These are phyloP conservation scores for Fusarium pseudocircinatum DNA, from an alignment of 2,329 filamentous ascomycete genomes.

Conservation along the genomic window DNA sequence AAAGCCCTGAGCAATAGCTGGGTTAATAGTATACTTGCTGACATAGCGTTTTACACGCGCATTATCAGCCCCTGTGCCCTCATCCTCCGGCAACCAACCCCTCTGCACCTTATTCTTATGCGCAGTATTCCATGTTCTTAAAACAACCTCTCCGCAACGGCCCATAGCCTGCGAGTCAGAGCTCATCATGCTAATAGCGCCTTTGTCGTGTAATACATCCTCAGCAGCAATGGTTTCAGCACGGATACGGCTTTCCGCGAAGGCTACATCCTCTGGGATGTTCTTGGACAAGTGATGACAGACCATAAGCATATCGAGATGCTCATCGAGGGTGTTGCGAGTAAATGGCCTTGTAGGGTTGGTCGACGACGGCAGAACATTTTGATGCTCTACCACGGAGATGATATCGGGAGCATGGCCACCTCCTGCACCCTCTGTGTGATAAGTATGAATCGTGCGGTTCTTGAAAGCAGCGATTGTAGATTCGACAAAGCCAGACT, in stretches of 20 bases:
- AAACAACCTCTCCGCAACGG: conserved; percentile 90
- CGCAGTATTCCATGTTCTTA: conserved; percentile 95
- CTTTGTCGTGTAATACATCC: conserved; percentile 93
- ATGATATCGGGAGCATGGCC: conserved; percentile 98
- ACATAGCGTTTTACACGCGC: conserved; percentile 92
- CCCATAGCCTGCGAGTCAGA: conserved; percentile 98
- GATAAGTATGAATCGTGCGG: conserved; percentile 94
- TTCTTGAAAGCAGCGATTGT: conserved; percentile 87
- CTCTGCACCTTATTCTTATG: conserved; percentile 96
- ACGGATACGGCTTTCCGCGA: conserved; percentile 92
- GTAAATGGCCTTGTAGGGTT: conserved; percentile 94
- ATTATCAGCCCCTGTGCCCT: conserved; percentile 84
- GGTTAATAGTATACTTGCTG: conserved; percentile 96
- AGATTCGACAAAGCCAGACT: conserved; percentile 95
- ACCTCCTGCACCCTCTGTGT: conserved; percentile 94
- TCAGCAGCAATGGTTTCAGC: conserved; percentile 97
- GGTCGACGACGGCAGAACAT: conserved; percentile 90
- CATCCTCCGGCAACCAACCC: conserved; percentile 79
- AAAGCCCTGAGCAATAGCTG: conserved; percentile 91
- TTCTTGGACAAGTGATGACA: conserved; percentile 94
- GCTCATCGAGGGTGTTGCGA: conserved; percentile 91
- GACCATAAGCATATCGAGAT: conserved; percentile 98
- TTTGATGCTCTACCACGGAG: conserved; percentile 85
- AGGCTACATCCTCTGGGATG: conserved; percentile 95
- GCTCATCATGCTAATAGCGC: conserved; percentile 97